These are phyloP conservation scores for Eucalyptus coolabah DNA, from an alignment of 345 rosid genomes.

Conservation along the genomic window DNA sequence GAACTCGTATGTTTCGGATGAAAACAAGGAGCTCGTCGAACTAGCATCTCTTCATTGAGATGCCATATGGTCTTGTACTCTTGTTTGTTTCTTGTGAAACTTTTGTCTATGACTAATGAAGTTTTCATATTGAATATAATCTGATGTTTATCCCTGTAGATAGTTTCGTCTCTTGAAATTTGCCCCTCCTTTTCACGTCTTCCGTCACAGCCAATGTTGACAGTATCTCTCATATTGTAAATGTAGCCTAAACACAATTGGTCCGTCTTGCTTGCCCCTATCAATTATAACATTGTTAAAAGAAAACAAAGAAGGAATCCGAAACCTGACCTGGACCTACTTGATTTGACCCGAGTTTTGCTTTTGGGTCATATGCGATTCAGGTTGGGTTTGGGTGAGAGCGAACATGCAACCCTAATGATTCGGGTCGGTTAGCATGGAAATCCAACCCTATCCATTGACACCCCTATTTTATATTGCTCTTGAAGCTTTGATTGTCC, in stretches of 20 bases:
- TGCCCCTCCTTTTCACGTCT: not conserved
- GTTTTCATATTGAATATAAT: not conserved
- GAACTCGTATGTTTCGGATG: conserved; percentile 59
- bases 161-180: not conserved
- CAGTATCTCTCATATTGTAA: not conserved
- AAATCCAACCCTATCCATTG: not conserved
- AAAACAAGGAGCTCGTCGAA: conserved; percentile 47
- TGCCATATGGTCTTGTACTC: not conserved
- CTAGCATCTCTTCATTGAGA: conserved; percentile 35
- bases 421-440: not conserved
- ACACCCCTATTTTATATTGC: not conserved
- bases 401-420: not conserved
- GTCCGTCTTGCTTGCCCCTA: not conserved
- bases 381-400: fast-evolving
- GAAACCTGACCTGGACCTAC: too few relatives aligned
- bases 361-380: too few relatives aligned
- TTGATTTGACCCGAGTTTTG: not conserved
- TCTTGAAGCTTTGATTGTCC: not conserved
- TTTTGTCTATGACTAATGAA: not conserved
- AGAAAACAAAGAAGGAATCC: too few relatives aligned
- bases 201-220: not conserved
- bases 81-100: not conserved
- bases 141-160: not conserved
- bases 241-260: not conserved
- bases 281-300: too few relatives aligned